Evolutionary conservation across 2,329 filamentous ascomycete genomes (phyloP).

Genomic region (Pleoardoris graminearum): DNA sequence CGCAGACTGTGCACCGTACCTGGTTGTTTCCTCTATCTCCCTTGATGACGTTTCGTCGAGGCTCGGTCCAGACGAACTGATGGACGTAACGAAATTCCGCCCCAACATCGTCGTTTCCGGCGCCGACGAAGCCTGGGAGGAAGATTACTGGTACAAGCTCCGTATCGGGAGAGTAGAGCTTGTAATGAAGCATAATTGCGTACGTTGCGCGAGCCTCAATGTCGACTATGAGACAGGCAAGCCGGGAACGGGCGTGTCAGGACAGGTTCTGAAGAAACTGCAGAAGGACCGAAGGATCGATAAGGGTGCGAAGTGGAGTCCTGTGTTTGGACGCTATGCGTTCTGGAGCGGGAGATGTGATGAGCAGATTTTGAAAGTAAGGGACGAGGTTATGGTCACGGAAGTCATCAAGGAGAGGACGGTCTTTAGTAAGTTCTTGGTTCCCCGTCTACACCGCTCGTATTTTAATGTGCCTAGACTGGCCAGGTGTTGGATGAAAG

Average conservation of each 20-base stretch:
- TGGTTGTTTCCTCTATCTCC: conserved; percentile 72
- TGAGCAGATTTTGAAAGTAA: conserved; percentile 37
- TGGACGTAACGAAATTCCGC: conserved; percentile 53
- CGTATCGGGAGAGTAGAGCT: conserved; percentile 39
- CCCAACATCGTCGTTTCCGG: conserved; percentile 52
- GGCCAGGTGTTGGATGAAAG: conserved; percentile 2
- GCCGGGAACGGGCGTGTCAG: conserved; percentile 41
- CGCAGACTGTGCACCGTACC: conserved; percentile 73
- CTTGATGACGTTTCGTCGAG: conserved; percentile 64
- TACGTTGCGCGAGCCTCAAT: conserved; percentile 52
- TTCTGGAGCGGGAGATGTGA: conserved; percentile 40
- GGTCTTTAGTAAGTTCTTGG: conserved; percentile 50
- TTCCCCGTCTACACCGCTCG: too few species aligned
- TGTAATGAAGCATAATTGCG: conserved; percentile 51
- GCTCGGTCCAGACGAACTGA: conserved; percentile 40
- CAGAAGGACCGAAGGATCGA: conserved; percentile 52
- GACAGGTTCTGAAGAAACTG: conserved; percentile 51
- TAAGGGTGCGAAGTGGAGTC: conserved; percentile 50
- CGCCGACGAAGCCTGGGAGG: conserved; percentile 29
- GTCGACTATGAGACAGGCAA: conserved; percentile 53
- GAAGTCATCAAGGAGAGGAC: conserved; percentile 47
- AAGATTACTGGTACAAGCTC: conserved; percentile 22
- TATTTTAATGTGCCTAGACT: too few species aligned
- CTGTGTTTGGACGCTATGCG: conserved; percentile 54
- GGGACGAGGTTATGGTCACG: conserved; percentile 49